Conservation (phyloP, 1,284 basidiomycete genomes). For the Pyrrhoderma lamaoense region DNA sequence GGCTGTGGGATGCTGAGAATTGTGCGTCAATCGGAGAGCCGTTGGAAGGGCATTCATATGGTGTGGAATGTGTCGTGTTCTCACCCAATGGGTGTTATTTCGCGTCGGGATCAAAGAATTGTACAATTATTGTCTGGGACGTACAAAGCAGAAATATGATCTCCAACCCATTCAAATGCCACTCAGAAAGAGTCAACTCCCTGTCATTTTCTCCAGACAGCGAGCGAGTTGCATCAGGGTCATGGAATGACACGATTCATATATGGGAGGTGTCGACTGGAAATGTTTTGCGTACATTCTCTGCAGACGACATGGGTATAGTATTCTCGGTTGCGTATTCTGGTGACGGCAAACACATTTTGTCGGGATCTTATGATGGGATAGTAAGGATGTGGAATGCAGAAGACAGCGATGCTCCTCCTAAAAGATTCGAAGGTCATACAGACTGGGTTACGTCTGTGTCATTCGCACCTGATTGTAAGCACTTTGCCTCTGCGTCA, state of each 20-base stretch:
- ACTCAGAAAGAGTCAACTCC: no score
- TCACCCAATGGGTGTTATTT: constrained; percentile 9
- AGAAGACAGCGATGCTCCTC: not conserved
- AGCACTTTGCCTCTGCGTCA: not conserved
- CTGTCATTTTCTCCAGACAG: no score
- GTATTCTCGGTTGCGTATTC: not conserved
- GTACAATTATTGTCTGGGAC: no score
- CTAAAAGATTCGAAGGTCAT: not conserved
- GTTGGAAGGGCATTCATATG: not conserved
- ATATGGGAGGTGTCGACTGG: not conserved
- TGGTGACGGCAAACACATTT: not conserved
- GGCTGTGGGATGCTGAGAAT: constrained; percentile 4
- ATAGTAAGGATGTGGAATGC: not conserved
- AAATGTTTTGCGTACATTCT: not conserved
- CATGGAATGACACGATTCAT: no score
- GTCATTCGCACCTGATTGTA: constrained; percentile 1
- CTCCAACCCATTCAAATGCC: not conserved
- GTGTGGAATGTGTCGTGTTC: not conserved
- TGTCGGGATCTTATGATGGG: not conserved
- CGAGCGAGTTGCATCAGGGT: no score
- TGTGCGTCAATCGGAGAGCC: not conserved
- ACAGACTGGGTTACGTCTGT: not conserved
- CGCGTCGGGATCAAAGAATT: no score
- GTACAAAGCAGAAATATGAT: not conserved
- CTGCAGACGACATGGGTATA: not conserved